These are phyloP conservation scores for Daedaleopsis nitida DNA, from an alignment of 768 basidiomycete genomes.

Conservation along the genomic window DNA sequence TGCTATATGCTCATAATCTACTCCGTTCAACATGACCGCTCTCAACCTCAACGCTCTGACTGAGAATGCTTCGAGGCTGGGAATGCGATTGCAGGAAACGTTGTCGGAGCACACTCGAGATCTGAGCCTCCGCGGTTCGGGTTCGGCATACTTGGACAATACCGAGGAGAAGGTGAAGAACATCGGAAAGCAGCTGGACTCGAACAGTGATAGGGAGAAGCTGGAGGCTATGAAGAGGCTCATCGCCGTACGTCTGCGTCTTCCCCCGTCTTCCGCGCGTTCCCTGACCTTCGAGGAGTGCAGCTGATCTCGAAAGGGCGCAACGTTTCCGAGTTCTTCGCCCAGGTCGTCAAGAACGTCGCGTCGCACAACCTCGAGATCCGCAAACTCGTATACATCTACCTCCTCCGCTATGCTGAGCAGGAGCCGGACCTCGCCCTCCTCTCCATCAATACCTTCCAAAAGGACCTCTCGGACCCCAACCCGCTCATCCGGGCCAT, in stretches of 20 bases:
- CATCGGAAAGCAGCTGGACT: constrained; percentile 85
- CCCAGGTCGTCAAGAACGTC: constrained; percentile 96
- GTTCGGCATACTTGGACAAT: constrained; percentile 63
- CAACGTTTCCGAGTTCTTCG: constrained; percentile 91
- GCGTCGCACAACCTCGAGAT: constrained; percentile 91
- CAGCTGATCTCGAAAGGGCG: constrained; percentile 93
- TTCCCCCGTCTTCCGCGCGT: not conserved
- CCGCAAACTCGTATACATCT: constrained; percentile 97
- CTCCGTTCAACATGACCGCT: constrained; percentile 6
- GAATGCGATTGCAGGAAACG: constrained; percentile 82
- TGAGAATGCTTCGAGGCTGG: constrained; percentile 83
- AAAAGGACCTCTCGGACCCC: constrained; percentile 90
- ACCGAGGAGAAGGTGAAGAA: constrained; percentile 83
- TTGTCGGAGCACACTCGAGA: constrained; percentile 82
- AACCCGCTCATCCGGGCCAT: constrained; percentile 96
- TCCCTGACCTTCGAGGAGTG: constrained; percentile 1
- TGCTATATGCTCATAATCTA: not conserved
- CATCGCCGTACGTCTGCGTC: constrained; percentile 69
- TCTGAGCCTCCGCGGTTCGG: constrained; percentile 56
- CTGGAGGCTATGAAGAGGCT: constrained; percentile 94
- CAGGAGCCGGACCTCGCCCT: constrained; percentile 93
- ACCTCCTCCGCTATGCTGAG: constrained; percentile 91
- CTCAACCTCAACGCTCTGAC: constrained; percentile 47
- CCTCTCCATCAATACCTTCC: constrained; percentile 97
- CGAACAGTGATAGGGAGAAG: constrained; percentile 85